Evolutionary conservation across 1,139 yeast species (phyloP), one percentile per base, ranked within the genome.

Genomic region (Hanseniaspora gamundiae): DNA sequence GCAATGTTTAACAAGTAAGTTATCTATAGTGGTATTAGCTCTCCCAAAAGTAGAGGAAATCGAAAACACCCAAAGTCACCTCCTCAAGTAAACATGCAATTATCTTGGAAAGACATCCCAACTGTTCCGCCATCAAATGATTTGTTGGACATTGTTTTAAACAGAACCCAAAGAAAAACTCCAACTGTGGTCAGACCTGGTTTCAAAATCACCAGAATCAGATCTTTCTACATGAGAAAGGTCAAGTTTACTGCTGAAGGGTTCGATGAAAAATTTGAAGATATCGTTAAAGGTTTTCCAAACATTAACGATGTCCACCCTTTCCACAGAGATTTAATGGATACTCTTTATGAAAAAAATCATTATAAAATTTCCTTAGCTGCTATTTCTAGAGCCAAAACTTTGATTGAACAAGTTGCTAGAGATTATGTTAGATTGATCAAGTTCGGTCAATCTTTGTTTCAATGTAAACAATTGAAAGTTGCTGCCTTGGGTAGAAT

Each of bases 401-500:
- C 94, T 40, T 74, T 93, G 59, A 82, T 91, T 54, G 98, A 91
- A 67, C 96, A 88, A 67, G 96, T 91, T 39, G 74, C 95, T 28
- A 76, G 98, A 68, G 99, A 91, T 70, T 91, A 91, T 63, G 82
- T 79, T 51, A 78, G 99, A 62, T 75, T 91, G 57, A 74, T 91
- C 61, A 91, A 91, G 70, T 91, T 87, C 60, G 98, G 98, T 59
- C 98, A 91, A 70, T 87, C 97, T 24, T 71, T 91, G 51, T 93
- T 87, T 68, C 98, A 93, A 70, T 91, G 99, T 74, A 91, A 91
- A 69, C 98, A 93, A 70, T 78, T 91, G 64, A 91, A 91, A 68
- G 76, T 96, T 59, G 99, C 99, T 54, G 99, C 97, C 31, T 71
- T 91, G 56, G 99, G 99, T 73, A 83, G 99, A 68, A 91, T 91